These are phyloP conservation scores for Acarospora socialis DNA, from an alignment of 2,329 filamentous ascomycete genomes.

Conservation along the genomic window DNA sequence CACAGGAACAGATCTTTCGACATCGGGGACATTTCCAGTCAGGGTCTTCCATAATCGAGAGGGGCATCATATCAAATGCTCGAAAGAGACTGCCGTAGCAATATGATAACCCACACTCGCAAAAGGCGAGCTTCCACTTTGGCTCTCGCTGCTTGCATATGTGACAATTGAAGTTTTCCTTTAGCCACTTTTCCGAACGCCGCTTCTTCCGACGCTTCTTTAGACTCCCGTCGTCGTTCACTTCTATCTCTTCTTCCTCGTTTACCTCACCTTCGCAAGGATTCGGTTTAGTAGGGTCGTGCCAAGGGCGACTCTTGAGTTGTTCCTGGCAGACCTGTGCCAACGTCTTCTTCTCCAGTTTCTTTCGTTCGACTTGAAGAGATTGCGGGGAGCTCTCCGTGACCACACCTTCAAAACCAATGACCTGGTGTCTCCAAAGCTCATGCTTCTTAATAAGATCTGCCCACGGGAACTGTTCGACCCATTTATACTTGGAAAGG, in stretches of 20 bases:
- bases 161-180: constrained; percentile 52
- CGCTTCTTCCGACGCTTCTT: constrained; percentile 50
- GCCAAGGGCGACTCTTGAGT: constrained; percentile 63
- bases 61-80: constrained; percentile 80
- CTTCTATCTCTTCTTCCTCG: constrained; percentile 26
- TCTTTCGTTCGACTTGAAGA: constrained; percentile 54
- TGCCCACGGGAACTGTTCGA: constrained; percentile 82
- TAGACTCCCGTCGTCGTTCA: constrained; percentile 46
- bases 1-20: constrained; percentile 73
- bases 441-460: constrained; percentile 68
- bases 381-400: constrained; percentile 55
- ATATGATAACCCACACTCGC: constrained; percentile 63
- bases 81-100: constrained; percentile 90
- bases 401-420: constrained; percentile 55
- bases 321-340: constrained; percentile 93
- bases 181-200: constrained; percentile 32
- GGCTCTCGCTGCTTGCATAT: constrained; percentile 70
- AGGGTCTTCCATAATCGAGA: constrained; percentile 63
- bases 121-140: constrained; percentile 72
- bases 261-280: constrained; percentile 22
- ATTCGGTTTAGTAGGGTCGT: constrained; percentile 56
- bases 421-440: constrained; percentile 63
- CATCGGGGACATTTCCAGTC: constrained; percentile 87
- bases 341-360: constrained; percentile 58
- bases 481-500: constrained; percentile 74